Base-by-base conservation (phyloP, 2,329 filamentous ascomycete species). In the Aspergillus glaucus region DNA sequence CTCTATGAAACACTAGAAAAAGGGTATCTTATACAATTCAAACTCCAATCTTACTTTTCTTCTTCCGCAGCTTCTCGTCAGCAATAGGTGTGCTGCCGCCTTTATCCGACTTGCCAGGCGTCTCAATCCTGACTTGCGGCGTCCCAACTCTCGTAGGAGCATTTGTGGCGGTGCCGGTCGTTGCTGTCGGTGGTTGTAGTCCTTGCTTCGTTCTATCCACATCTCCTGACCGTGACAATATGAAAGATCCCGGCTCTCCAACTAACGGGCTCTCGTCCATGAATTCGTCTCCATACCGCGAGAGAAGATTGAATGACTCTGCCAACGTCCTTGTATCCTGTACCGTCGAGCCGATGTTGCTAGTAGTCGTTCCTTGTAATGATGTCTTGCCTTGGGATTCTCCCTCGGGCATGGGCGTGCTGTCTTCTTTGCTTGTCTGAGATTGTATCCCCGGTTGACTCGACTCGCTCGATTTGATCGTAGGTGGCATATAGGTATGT, bases 251-350 rank as follows among this genome's bases (percentile, higher is more conserved):
- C 0, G 82, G 82, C 60, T 85, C 82, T 43, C 82, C 82, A 6
- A 77, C 70, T 12, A 85, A 66, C 0, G 82, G 80, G 51, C 78
- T 82, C 57, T 84, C 81, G 61, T 85, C 82, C 70, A 80, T 80
- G 65, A 75, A 85, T 53, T 85, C 81, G 54, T 81, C 75, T 12
- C 75, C 78, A 58, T 79, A 82, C 6, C 68, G 67, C 10, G 77
- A 67, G 21, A 76, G 74, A 30, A 83, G 69, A 32, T 62, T 66
- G 46, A 81, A 72, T 7, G 78, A 77, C 17, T 77, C 70, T 15
- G 65, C 66, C 2, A 76, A 60, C n/a, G 62, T 71, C 32, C 67
- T 67, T 6, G 65, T 65, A 50, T 73, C 68, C 37, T 69, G 64
- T 17, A 62, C 57, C 17, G 51, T 56, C 6, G 63, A 58, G 40